Percentiles rank a stretch among this genome's conserved stretches.
Conservation (phyloP, 2,329 filamentous ascomycete genomes). For the Arachnopeziza araneosa region DNA sequence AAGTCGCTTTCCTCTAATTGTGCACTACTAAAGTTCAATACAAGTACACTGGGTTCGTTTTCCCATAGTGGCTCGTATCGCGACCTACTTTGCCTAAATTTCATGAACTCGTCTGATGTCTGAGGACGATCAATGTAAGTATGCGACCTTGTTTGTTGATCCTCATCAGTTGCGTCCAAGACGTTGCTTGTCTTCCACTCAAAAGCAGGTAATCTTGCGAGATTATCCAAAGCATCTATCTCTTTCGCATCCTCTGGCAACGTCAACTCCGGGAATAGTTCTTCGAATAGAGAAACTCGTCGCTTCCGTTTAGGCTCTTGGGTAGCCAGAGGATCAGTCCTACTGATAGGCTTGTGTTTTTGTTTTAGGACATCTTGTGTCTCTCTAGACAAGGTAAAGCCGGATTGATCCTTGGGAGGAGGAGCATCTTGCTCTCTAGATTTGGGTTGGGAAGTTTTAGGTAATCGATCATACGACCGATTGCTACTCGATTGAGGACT, state of each 20-base stretch:
- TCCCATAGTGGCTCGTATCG: neutral
- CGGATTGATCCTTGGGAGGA: neutral
- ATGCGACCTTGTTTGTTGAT: neutral
- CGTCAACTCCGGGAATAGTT: conserved; percentile 48
- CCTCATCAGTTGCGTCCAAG: neutral
- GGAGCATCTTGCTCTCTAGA: neutral
- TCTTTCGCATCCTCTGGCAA: conserved; percentile 23
- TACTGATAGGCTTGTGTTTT: neutral
- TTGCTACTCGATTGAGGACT: neutral
- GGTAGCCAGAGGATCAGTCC: neutral
- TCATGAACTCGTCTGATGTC: no score
- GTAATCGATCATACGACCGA: no score
- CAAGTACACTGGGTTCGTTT: conserved; percentile 35
- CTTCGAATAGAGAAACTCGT: conserved; percentile 35
- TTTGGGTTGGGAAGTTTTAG: neutral
- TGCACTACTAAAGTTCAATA: conserved; percentile 53
- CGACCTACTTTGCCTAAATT: no score
- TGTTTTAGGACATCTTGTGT: neutral
- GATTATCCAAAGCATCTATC: conserved; percentile 10
- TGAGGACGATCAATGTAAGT: neutral
- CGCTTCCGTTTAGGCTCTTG: neutral
- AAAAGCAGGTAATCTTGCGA: conserved; percentile 27
- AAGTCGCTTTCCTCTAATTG: conserved; percentile 65
- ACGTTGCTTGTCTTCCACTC: conserved; percentile 12
- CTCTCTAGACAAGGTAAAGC: neutral